phyloP scores from a whole-genome alignment of 148 eudicot species.

The Arbutus unedo region DNA sequence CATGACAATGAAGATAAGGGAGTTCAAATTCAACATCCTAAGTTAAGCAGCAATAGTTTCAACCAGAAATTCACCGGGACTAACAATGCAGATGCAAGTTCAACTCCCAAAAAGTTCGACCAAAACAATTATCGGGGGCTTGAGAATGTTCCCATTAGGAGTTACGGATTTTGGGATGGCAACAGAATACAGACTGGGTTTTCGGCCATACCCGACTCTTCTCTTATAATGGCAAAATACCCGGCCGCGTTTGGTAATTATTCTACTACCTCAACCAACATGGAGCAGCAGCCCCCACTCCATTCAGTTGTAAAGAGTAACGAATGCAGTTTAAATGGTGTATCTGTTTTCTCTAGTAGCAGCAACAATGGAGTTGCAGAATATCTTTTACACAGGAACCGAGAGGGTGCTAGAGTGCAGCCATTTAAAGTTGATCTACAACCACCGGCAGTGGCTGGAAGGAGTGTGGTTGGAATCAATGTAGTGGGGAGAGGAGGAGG shows the following conservation, averaged over 20 bases:
- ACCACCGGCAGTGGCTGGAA: slow-evolving; percentile 26
- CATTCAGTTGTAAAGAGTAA: slow-evolving; percentile 24
- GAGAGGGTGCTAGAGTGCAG: slow-evolving; percentile 33
- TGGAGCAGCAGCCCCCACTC: slow-evolving; percentile 36
- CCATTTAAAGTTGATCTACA: slow-evolving; percentile 55
- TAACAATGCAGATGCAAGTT: slow-evolving; percentile 27
- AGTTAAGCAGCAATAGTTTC: slow-evolving; percentile 23
- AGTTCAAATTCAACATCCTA: slow-evolving; percentile 16
- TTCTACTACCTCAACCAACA: slow-evolving; percentile 32
- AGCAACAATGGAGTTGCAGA: slow-evolving; percentile 43
- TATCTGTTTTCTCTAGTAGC: slow-evolving; percentile 37
- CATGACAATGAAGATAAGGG: slow-evolving; percentile 25
- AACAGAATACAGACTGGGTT: slow-evolving; percentile 52
- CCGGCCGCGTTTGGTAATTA: slow-evolving; percentile 59
- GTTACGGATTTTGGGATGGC: slow-evolving; percentile 74
- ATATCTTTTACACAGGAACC: slow-evolving; percentile 32
- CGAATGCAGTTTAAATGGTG: slow-evolving; percentile 42
- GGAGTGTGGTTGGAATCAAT: slow-evolving; percentile 40
- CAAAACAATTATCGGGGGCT: slow-evolving; percentile 35
- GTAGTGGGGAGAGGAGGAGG: slow-evolving; percentile 44
- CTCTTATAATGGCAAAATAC: slow-evolving; percentile 62
- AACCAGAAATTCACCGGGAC: slow-evolving; percentile 25
- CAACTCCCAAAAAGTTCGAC: slow-evolving; percentile 24
- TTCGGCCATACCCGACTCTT: slow-evolving; percentile 62
- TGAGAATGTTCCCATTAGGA: slow-evolving; percentile 59